Evolutionary conservation across 2,329 filamentous ascomycete genomes (phyloP).

Genomic region (Sphaerulina musiva): DNA sequence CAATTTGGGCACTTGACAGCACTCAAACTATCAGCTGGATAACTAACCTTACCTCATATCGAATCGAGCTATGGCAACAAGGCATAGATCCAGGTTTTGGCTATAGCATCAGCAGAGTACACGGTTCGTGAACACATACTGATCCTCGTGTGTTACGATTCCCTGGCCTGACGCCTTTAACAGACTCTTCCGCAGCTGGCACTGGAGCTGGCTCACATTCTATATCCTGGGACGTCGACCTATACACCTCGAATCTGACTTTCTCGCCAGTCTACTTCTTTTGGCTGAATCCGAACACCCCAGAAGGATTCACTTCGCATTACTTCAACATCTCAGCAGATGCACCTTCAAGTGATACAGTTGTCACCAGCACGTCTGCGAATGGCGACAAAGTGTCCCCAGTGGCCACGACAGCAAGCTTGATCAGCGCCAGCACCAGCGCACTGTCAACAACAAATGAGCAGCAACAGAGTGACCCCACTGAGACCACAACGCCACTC

Average conservation of each 20-base stretch:
- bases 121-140: background rate
- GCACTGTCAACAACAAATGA: background rate
- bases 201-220: background rate
- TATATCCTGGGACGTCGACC: background rate
- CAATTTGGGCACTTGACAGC: background rate
- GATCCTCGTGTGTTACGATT: too few species aligned
- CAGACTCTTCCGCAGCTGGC: background rate
- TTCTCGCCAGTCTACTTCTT: conserved; percentile 1
- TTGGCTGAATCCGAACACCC: background rate
- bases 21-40: conserved; percentile 1
- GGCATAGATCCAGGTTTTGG: background rate
- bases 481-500: background rate
- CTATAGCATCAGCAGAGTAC: conserved; percentile 1
- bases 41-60: background rate
- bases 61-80: conserved; percentile 1
- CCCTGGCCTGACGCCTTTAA: too few species aligned
- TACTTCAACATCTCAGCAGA: conserved; percentile 2
- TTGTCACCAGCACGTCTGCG: background rate
- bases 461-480: background rate
- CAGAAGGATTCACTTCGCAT: background rate
- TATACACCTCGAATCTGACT: background rate
- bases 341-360: background rate
- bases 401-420: background rate
- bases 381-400: background rate
- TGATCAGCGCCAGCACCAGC: background rate